Base-by-base conservation (phyloP, 768 basidiomycete species). In the Leccinum broughii region DNA sequence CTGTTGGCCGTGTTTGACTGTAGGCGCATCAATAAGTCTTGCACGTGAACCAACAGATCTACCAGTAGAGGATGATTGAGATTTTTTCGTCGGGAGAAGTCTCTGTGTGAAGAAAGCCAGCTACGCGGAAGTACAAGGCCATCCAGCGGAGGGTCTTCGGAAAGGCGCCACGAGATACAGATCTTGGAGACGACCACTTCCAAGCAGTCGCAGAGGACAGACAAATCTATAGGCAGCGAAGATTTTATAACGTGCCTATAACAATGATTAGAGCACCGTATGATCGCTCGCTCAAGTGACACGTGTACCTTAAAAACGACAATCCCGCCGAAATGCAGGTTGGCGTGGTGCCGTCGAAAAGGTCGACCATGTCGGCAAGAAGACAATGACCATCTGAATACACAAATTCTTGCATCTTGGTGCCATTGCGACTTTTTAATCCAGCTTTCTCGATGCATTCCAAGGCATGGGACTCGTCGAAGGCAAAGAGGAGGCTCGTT, bases 51-150 rank as follows among this genome's bases (percentile, higher is more conserved):
- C 22, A 72, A 59, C 1, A 75, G 59, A 1, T 55, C 22, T 6
- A 56, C 80, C 66, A 58, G 80, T 73, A 65, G 82, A 85, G 0
- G 82, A 65, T 80, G 73, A 14, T 14, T 17, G 35, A 60, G 32
- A 8, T 62, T 56, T 60, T 65, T 66, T 44, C 63, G 49, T 0
- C 2, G 13, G 6, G 37, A 69, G 55, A 66, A 62, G 57, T 61
- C 62, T 14, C 58, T 59, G 44, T 65, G 39, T 28, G 44, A 17
- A 15, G 72, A 37, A n/a, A 85, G 64, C 85, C 85, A 88, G 55
- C 77, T 80, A 2, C 77, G 78, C 0, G 87, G 87, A 41, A 88
- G 75, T 3, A 80, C 79, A 34, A 84, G 62, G 14, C 76, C 74
- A 65, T 87, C 81, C 0, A 85, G 68, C 49, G 50, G 55, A 0